Evolutionary conservation across 495 filamentous ascomycete species (phyloP).

Genomic region (Oidiodendron maius): DNA sequence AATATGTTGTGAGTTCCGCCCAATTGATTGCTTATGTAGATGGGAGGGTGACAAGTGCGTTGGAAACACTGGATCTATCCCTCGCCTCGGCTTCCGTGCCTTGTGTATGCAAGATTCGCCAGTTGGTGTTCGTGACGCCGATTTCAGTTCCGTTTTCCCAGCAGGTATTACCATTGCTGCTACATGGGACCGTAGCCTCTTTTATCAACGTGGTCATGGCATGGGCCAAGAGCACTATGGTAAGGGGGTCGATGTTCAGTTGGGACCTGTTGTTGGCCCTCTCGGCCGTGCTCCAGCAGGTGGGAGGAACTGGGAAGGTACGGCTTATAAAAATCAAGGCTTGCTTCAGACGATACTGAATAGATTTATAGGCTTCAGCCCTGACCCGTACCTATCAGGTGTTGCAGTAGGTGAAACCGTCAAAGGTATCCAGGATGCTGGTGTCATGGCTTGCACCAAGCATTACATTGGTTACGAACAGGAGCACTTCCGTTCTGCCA

Average conservation of each 20-base stretch:
- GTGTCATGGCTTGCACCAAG: conserved; percentile 49
- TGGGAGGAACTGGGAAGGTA: conserved; percentile 54
- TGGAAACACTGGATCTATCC: conserved; percentile 32
- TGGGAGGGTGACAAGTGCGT: too few relatives aligned
- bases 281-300: conserved; percentile 43
- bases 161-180: conserved; percentile 33
- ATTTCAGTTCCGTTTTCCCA: conserved; percentile 47
- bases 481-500: conserved; percentile 57
- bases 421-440: conserved; percentile 42
- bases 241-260: conserved; percentile 60
- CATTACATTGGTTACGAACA: conserved; percentile 65
- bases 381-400: conserved; percentile 33
- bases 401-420: conserved; percentile 38
- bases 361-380: too few relatives aligned
- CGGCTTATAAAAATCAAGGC: too few relatives aligned
- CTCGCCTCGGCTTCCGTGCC: conserved; percentile 52
- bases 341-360: too few relatives aligned
- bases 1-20: too few relatives aligned
- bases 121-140: conserved; percentile 51
- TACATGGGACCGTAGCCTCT: conserved; percentile 48
- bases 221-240: conserved; percentile 53
- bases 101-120: conserved; percentile 58
- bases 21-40: too few relatives aligned
- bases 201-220: conserved; percentile 37
- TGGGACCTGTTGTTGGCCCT: conserved; percentile 61